These are phyloP conservation scores for Cercospora sp. DNA, from an alignment of 2,329 filamentous ascomycete genomes.

Conservation along the genomic window DNA sequence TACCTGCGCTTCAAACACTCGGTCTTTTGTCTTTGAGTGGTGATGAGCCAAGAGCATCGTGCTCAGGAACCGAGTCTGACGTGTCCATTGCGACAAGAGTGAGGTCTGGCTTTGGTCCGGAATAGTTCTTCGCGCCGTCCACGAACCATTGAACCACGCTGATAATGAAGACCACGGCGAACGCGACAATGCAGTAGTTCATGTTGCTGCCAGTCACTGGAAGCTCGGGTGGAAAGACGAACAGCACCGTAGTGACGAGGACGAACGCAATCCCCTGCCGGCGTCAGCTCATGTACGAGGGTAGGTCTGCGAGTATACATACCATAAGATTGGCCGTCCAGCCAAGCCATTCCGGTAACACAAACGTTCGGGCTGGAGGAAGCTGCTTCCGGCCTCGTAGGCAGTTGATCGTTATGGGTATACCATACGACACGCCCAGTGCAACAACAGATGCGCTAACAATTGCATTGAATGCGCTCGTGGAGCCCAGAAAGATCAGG, in stretches of 20 bases:
- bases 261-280: constrained; percentile 62
- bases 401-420: constrained; percentile 70
- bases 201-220: constrained; percentile 68
- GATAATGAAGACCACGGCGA: constrained; percentile 59
- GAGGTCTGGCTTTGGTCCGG: constrained; percentile 47
- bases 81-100: constrained; percentile 34
- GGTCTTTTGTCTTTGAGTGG: constrained; percentile 14
- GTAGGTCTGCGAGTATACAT: not conserved
- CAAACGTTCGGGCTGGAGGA: constrained; percentile 58
- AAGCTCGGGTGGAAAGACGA: constrained; percentile 69
- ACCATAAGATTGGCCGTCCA: constrained; percentile 60
- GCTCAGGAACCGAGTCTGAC: constrained; percentile 20
- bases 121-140: constrained; percentile 63
- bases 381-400: constrained; percentile 66
- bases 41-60: constrained; percentile 15
- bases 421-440: constrained; percentile 70
- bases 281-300: not conserved
- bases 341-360: constrained; percentile 55
- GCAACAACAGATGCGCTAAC: constrained; percentile 63
- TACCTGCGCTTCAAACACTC: constrained; percentile 22
- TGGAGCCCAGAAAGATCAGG: constrained; percentile 42
- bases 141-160: constrained; percentile 61
- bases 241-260: constrained; percentile 70
- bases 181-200: constrained; percentile 63
- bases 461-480: constrained; percentile 43